Evolutionary conservation across 2,329 filamentous ascomycete species (phyloP).

Genomic region (Epicoccum sorghinum): DNA sequence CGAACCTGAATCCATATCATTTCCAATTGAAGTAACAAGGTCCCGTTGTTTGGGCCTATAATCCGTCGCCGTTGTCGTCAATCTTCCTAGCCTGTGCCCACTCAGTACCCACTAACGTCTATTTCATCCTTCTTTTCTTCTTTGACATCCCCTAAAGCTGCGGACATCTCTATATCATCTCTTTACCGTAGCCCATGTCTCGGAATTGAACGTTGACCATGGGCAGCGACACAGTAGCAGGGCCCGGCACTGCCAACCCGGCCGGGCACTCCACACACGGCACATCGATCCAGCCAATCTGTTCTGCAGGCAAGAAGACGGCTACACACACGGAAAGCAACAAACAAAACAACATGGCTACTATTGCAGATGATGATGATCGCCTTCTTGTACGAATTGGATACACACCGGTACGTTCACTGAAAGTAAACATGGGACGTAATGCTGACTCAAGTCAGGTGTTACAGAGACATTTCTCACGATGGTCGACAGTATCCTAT

Average conservation of each 20-base stretch:
- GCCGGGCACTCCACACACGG: slow-evolving; percentile 23
- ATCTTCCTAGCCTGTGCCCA: slow-evolving; percentile 34
- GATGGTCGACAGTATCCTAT: slow-evolving; percentile 71
- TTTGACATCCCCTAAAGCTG: slow-evolving; percentile 20
- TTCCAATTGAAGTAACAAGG: slow-evolving; percentile 35
- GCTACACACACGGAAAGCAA: slow-evolving; percentile 24
- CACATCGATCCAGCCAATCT: slow-evolving; percentile 22
- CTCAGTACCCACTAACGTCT: slow-evolving; percentile 35
- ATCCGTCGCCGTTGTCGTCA: slow-evolving; percentile 36
- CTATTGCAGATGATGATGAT: slow-evolving; percentile 65
- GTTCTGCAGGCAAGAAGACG: slow-evolving; percentile 34
- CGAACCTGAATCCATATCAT: slow-evolving; percentile 30
- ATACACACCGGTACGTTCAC: slow-evolving; percentile 62
- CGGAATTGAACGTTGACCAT: slow-evolving; percentile 33
- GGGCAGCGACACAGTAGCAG: slow-evolving; percentile 37
- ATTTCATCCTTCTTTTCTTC: slow-evolving; percentile 32
- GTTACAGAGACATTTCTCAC: slow-evolving; percentile 66
- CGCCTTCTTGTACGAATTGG: slow-evolving; percentile 65
- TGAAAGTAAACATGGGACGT: not conserved
- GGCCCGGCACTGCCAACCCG: slow-evolving; percentile 11
- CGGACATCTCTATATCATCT: slow-evolving; percentile 6
- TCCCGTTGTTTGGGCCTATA: slow-evolving; percentile 31
- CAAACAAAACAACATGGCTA: slow-evolving; percentile 49
- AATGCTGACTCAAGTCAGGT: slow-evolving; percentile 50
- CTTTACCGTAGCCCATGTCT: slow-evolving; percentile 27